Conservation (phyloP, 2,329 filamentous ascomycete genomes). For the Torrubiellomyces zombiae region DNA sequence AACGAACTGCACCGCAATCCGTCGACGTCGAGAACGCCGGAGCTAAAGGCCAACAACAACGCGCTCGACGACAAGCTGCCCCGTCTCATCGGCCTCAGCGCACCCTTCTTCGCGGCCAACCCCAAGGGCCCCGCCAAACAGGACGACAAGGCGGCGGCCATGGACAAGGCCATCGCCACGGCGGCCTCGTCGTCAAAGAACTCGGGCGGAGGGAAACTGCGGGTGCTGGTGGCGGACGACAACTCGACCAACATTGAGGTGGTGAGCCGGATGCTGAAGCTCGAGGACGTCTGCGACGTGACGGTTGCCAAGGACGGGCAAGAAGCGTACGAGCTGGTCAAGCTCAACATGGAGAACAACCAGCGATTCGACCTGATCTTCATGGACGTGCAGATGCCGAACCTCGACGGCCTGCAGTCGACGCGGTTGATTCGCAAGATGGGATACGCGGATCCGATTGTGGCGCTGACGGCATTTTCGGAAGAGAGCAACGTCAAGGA, state of each 20-base stretch:
- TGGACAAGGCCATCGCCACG: conserved; percentile 46
- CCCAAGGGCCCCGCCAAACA: conserved; percentile 20
- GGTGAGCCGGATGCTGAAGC: conserved; percentile 48
- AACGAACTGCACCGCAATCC: conserved; percentile 15
- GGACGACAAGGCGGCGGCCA: conserved; percentile 46
- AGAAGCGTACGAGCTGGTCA: conserved; percentile 76
- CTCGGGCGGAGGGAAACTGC: conserved; percentile 41
- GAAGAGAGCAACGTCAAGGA: conserved; percentile 81
- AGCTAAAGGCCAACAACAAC: conserved; percentile 4
- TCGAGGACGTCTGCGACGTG: conserved; percentile 72
- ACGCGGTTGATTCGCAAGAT: conserved; percentile 72
- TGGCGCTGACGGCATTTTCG: conserved; percentile 77
- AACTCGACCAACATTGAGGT: conserved; percentile 42
- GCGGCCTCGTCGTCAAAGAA: conserved; percentile 31
- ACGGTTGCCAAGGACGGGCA: conserved; percentile 76
- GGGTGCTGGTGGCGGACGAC: conserved; percentile 71
- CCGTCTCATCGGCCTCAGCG: conserved; percentile 65
- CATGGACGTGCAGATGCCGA: conserved; percentile 95
- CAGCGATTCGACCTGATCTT: conserved; percentile 74
- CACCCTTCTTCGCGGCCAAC: conserved; percentile 56
- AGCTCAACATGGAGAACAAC: conserved; percentile 59
- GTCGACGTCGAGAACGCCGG: conserved; percentile 7
- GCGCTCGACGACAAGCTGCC: conserved; percentile 32
- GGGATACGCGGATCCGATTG: conserved; percentile 76
- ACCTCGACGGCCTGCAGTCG: conserved; percentile 74